Evolutionary conservation across 1,139 yeast species (phyloP), one percentile per base, ranked within the genome.

Genomic region (Kodamaea plutei): DNA sequence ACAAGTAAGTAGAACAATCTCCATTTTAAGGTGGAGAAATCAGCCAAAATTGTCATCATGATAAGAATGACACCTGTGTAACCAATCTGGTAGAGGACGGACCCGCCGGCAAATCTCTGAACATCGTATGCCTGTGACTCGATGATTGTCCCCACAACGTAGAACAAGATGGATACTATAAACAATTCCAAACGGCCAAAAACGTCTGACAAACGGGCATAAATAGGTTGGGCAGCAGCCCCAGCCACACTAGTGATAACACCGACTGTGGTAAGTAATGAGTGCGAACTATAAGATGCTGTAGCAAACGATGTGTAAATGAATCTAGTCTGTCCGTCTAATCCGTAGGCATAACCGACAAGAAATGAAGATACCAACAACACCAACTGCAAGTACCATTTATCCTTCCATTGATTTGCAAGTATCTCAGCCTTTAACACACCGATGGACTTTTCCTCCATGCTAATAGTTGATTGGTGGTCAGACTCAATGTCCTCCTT

Each of bases 351-450:
- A 37, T 55, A 59, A 16, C 61, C 60, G 26, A 55, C 57, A 11
- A 50, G 32, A 34, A 58, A 58, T 8, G 54, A 49, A 21, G 54
- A 39, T 24, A 49, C 20, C 25, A 52, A 48, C 30, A 54, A 40
- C 5, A 46, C 31, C 2, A 31, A 27, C 23, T 43, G 50, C 29
- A 46, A 44, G 33, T 39, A 41, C 44, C 49, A 44, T 14, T 31
- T 31, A 10, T 41, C 38, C 13, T 45, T 39, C 52, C 54, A 54
- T 38, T 57, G 63, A 10, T 46, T 44, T 17, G 61, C 56, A 34
- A 63, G 46, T 17, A 62, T 42, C 40, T 62, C 66, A 10, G 64
- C 59, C 37, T 53, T 59, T 28, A 48, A 36, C 18, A 63, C 64
- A 30, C 68, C 68, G 31, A 52, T 37, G 3, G 52, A 46, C 31